Evolutionary conservation across 1,284 basidiomycete species (phyloP).

Genomic region (Mycena citricolor): DNA sequence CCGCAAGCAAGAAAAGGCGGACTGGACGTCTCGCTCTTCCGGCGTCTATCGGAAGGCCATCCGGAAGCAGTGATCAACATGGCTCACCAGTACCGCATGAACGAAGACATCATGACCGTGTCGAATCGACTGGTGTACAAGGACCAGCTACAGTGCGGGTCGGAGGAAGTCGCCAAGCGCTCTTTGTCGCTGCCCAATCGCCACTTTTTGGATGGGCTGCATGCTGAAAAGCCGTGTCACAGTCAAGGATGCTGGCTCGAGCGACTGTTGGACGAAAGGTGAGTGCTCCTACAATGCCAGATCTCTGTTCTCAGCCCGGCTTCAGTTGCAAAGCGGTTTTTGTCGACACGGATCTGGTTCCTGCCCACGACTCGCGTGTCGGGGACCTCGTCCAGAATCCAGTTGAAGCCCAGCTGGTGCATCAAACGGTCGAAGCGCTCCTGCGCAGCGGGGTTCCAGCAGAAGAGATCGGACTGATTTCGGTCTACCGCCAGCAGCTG

Average conservation of each 20-base stretch:
- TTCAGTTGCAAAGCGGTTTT: constrained; percentile 83
- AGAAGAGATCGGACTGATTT: constrained; percentile 84
- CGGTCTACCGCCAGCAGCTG: constrained; percentile 93
- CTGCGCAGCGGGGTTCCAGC: constrained; percentile 63
- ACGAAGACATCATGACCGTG: constrained; percentile 91
- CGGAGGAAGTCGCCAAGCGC: constrained; percentile 63
- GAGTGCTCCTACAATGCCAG: constrained; percentile 24
- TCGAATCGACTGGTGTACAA: constrained; percentile 90
- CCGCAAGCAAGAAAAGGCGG: constrained; percentile 79
- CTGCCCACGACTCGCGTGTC: constrained; percentile 77
- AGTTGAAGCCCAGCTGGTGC: constrained; percentile 68
- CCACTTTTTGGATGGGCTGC: constrained; percentile 42
- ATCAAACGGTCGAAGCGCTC: constrained; percentile 67
- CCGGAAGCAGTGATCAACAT: constrained; percentile 83
- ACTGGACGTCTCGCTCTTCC: constrained; percentile 89
- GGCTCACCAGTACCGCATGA: constrained; percentile 94
- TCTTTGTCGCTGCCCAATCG: constrained; percentile 54
- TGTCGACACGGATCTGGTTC: constrained; percentile 85
- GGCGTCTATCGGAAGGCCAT: constrained; percentile 82
- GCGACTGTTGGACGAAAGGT: constrained; percentile 66
- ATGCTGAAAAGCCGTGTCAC: constrained; percentile 34
- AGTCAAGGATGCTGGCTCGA: constrained; percentile 68
- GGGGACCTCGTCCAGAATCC: constrained; percentile 90
- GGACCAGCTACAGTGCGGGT: constrained; percentile 79
- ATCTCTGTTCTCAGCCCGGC: constrained; percentile 6